A percentile compares a stretch with the other conserved stretches of the same genome.
phyloP scores from a whole-genome alignment of 148 eudicot species.

The Chenopodium album region DNA sequence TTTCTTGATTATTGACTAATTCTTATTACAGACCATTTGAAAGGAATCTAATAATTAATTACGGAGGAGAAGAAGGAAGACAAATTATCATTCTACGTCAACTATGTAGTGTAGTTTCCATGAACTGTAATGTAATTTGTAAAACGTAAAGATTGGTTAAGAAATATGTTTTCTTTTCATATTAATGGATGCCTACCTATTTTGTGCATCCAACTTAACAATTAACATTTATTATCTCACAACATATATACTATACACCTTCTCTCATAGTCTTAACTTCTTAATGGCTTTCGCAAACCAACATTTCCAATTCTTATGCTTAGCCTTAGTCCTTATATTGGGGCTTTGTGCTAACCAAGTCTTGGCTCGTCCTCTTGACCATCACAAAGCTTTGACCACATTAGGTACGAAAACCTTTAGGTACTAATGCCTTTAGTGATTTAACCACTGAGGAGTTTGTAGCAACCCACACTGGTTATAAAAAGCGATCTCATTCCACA shows the following conservation, averaged over 20 bases:
- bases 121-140: no score
- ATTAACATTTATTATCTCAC: background rate
- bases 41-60: no score
- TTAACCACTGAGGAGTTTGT: no score
- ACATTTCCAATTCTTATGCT: conserved; percentile 3
- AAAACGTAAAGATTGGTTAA: no score
- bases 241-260: background rate
- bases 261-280: background rate
- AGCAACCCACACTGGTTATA: no score
- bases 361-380: conserved; percentile 21
- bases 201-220: background rate
- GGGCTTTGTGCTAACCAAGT: conserved; percentile 4
- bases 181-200: background rate
- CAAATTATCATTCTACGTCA: no score
- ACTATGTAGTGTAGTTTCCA: no score
- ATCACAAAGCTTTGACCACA: background rate
- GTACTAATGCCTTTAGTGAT: no score
- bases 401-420: no score
- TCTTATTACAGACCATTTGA: background rate
- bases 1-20: background rate
- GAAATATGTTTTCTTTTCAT: no score
- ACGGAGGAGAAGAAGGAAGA: no score
- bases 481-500: no score
- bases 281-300: conserved; percentile 21
- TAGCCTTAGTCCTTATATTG: conserved; percentile 19